Conservation (phyloP, 306 rosid species). For the Betula pendula region DNA sequence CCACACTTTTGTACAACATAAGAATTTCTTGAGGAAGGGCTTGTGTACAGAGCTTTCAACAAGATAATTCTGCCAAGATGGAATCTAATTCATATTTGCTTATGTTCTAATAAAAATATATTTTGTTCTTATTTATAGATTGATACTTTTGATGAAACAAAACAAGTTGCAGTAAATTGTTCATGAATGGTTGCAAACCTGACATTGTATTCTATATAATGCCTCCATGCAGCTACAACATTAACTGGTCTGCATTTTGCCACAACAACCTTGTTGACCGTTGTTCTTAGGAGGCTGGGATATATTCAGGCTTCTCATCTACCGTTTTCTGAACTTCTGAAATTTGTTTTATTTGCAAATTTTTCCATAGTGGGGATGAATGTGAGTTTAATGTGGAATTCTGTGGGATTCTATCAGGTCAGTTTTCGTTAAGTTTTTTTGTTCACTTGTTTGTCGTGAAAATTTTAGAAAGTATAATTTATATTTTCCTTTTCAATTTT, state of each 20-base stretch:
- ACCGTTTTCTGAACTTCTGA: slow-evolving; percentile 65
- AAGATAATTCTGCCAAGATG: not conserved
- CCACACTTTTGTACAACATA: not conserved
- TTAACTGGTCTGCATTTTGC: slow-evolving; percentile 81
- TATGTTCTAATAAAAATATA: not conserved
- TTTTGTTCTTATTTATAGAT: not conserved
- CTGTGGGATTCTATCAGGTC: slow-evolving; percentile 91
- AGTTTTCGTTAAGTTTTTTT: slow-evolving; percentile 7
- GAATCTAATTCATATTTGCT: not conserved
- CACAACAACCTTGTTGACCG: slow-evolving; percentile 65
- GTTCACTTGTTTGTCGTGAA: not conserved
- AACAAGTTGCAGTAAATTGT: slow-evolving; percentile 13
- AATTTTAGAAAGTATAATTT: slow-evolving; percentile 18
- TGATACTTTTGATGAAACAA: slow-evolving; percentile 6
- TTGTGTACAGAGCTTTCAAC: not conserved
- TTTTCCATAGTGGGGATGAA: slow-evolving; percentile 87
- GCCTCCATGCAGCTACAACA: slow-evolving; percentile 67
- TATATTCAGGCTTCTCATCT: slow-evolving; percentile 67
- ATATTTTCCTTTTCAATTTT: slow-evolving; percentile 17
- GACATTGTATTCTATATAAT: slow-evolving; percentile 27
- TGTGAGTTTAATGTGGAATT: slow-evolving; percentile 87
- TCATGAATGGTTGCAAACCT: slow-evolving; percentile 25
- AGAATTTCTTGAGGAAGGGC: not conserved
- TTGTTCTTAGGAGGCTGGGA: slow-evolving; percentile 58
- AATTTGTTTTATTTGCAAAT: slow-evolving; percentile 72